Conservation (phyloP, 1,284 basidiomycete species). For the Puccinia coronata region DNA sequence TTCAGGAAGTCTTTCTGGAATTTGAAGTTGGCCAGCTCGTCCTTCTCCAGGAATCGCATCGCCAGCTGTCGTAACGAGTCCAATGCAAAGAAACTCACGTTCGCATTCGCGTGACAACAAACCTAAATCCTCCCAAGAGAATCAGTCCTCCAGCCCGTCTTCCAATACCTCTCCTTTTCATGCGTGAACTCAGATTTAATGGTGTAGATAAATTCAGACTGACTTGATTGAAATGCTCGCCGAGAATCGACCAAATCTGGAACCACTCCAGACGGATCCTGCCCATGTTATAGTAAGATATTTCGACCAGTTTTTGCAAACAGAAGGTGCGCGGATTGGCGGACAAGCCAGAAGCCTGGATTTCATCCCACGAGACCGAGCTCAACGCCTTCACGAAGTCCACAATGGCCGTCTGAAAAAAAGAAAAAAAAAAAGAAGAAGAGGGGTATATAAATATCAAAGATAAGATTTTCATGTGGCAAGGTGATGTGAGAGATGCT, state of each 20-base stretch:
- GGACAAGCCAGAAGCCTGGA: conserved; percentile 90
- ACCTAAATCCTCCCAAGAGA: conserved; percentile 68
- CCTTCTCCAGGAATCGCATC: conserved; percentile 98
- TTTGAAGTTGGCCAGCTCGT: conserved; percentile 96
- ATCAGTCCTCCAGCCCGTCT: not conserved
- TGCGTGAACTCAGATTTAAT: not conserved
- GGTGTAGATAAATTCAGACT: conserved; percentile 52
- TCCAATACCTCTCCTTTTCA: not conserved
- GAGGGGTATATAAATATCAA: no score
- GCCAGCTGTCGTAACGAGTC: conserved; percentile 97
- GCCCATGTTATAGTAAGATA: conserved; percentile 99
- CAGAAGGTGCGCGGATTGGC: conserved; percentile 89
- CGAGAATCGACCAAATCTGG: conserved; percentile 94
- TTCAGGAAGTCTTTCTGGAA: conserved; percentile 99
- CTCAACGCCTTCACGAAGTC: conserved; percentile 96
- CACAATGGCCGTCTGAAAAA: conserved; percentile 82
- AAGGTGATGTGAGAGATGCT: no score
- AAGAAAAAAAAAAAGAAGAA: not conserved
- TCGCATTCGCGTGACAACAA: conserved; percentile 95
- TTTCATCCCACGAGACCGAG: conserved; percentile 99
- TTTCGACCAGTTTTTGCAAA: conserved; percentile 97
- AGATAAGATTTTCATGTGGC: no score
- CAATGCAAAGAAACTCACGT: conserved; percentile 94
- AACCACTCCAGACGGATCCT: conserved; percentile 99
- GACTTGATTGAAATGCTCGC: conserved; percentile 98